phyloP scores from a whole-genome alignment of 2,329 filamentous ascomycete genomes.

The Furcasterigmium sp. region DNA sequence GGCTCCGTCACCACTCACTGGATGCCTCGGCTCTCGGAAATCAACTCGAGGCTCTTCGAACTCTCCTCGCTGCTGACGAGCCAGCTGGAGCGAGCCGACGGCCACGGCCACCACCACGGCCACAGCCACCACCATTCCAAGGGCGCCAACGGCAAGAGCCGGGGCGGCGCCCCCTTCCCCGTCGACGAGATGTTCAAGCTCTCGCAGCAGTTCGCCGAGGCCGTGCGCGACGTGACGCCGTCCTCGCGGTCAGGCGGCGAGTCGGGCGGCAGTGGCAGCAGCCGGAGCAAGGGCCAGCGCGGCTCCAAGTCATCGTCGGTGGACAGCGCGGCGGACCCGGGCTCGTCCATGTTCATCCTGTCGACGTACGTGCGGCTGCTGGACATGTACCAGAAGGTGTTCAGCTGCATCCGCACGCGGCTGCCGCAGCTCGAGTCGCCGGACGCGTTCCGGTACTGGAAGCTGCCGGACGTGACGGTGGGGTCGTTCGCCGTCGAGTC shows the following conservation, averaged over 20 bases:
- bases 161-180: slow-evolving; percentile 22
- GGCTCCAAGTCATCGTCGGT: slow-evolving; percentile 6
- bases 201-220: slow-evolving; percentile 28
- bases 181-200: slow-evolving; percentile 35
- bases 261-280: slow-evolving; percentile 7
- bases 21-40: slow-evolving; percentile 32
- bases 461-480: slow-evolving; percentile 33
- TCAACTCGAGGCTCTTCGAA: slow-evolving; percentile 30
- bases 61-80: slow-evolving; percentile 27
- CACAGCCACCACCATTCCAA: background rate
- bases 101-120: background rate
- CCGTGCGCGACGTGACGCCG: slow-evolving; percentile 19
- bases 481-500: slow-evolving; percentile 34
- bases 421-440: slow-evolving; percentile 20
- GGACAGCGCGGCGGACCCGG: slow-evolving; percentile 21
- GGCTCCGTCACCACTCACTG: slow-evolving; percentile 20
- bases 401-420: slow-evolving; percentile 27
- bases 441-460: slow-evolving; percentile 27
- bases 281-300: slow-evolving; percentile 2
- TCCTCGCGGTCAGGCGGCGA: background rate
- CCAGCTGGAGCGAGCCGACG: slow-evolving; percentile 15
- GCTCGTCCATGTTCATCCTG: slow-evolving; percentile 30
- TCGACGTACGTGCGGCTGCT: slow-evolving; percentile 32
- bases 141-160: background rate
- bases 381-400: slow-evolving; percentile 34